Evolutionary conservation across 2,329 filamentous ascomycete species (phyloP).

Genomic region (Ascocoryne sarcoides): DNA sequence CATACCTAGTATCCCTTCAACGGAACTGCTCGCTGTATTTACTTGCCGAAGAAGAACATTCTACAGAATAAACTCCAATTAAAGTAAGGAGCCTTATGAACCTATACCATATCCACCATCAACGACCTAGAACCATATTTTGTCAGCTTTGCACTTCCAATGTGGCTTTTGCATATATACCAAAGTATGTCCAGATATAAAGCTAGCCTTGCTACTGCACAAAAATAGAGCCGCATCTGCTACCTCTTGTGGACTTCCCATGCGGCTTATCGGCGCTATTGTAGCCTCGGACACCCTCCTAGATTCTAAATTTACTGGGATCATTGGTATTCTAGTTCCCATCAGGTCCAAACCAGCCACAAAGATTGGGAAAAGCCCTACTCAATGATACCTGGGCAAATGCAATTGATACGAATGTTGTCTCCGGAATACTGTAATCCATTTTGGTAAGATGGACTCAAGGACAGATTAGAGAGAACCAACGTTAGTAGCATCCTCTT

Average conservation of each 20-base stretch:
- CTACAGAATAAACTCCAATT: too few relatives aligned
- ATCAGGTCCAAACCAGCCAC: neutral
- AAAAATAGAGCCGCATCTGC: constrained; percentile 47
- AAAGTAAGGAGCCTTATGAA: too few relatives aligned
- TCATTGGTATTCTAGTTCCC: constrained; percentile 39
- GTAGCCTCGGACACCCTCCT: constrained; percentile 22
- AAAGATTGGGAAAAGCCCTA: constrained; percentile 11
- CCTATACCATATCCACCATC: constrained; percentile 40
- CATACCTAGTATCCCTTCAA: too few relatives aligned
- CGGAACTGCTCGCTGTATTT: too few relatives aligned
- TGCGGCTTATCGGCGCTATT: constrained; percentile 32
- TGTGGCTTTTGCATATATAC: constrained; percentile 24
- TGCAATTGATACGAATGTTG: constrained; percentile 19
- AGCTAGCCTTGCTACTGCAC: constrained; percentile 45
- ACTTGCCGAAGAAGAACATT: too few relatives aligned
- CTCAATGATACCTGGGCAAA: constrained; percentile 29
- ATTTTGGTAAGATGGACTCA: too few relatives aligned
- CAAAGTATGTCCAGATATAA: constrained; percentile 44
- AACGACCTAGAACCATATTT: too few relatives aligned
- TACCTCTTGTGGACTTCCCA: constrained; percentile 43
- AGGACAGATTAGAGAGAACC: too few relatives aligned
- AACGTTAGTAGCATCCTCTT: constrained; percentile 39
- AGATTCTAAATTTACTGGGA: constrained; percentile 29
- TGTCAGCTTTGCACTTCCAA: too few relatives aligned
- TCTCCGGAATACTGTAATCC: constrained; percentile 7